phyloP scores from a whole-genome alignment of 2,329 filamentous ascomycete species.

The Metarhizium sp. region DNA sequence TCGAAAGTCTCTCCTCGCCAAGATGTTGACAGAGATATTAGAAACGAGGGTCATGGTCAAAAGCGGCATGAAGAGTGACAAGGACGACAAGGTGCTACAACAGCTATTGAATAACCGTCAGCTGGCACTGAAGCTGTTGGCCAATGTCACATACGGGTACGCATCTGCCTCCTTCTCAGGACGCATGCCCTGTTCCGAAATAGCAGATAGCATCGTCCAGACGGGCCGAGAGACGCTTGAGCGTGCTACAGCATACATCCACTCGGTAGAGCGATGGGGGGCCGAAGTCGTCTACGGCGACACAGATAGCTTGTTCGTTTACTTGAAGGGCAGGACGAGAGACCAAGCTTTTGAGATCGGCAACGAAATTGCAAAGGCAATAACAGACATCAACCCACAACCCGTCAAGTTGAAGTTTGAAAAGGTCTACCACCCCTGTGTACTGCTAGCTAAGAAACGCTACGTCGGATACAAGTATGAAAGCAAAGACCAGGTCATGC shows the following conservation, averaged over 20 bases:
- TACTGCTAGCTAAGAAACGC: conserved; percentile 90
- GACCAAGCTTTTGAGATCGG: conserved; percentile 89
- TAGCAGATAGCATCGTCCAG: conserved; percentile 96
- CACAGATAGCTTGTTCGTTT: conserved; percentile 89
- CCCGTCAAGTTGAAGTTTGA: conserved; percentile 97
- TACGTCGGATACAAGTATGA: conserved; percentile 99
- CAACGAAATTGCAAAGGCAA: conserved; percentile 77
- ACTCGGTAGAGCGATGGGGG: conserved; percentile 77
- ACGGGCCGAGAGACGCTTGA: conserved; percentile 91
- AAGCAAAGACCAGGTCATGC: conserved; percentile 59
- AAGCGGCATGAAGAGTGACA: conserved; percentile 88
- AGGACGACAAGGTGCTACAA: conserved; percentile 77
- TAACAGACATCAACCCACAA: conserved; percentile 83
- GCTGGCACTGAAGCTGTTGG: conserved; percentile 85
- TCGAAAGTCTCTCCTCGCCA: conserved; percentile 82
- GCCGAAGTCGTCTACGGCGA: conserved; percentile 98
- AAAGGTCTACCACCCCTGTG: conserved; percentile 94
- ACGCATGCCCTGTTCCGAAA: conserved; percentile 95
- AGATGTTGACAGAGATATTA: conserved; percentile 93
- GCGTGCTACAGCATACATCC: conserved; percentile 85
- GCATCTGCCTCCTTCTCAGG: conserved; percentile 95
- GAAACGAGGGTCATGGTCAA: conserved; percentile 98
- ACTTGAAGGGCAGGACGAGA: conserved; percentile 76
- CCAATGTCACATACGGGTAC: conserved; percentile 98
- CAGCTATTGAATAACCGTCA: conserved; percentile 88